Evolutionary conservation across 345 rosid genomes (phyloP).

Genomic region (Diplotaxis tenuifolia): DNA sequence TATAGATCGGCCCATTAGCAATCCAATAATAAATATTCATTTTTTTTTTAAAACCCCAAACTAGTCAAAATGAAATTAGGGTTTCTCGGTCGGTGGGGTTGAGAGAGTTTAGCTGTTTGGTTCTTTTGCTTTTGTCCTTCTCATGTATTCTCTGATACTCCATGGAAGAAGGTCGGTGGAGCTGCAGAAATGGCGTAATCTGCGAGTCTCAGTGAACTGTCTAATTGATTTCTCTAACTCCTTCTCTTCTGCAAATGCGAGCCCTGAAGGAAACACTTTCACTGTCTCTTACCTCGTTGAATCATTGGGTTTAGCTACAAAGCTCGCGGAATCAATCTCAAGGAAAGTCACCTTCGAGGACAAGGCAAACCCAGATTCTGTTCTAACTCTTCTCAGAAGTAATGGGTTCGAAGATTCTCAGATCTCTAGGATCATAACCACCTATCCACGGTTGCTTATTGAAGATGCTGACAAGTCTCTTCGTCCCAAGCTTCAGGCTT

Average conservation of each 20-base stretch:
- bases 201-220: neutral
- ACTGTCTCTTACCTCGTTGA: slow-evolving; percentile 31
- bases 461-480: slow-evolving; percentile 22
- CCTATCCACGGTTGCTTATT: slow-evolving; percentile 25
- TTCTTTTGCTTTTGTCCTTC: neutral
- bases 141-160: slow-evolving; percentile 13
- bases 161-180: slow-evolving; percentile 18
- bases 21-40: neutral
- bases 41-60: no score
- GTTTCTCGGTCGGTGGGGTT: neutral
- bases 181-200: slow-evolving; percentile 24
- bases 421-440: slow-evolving; percentile 15
- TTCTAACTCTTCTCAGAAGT: slow-evolving; percentile 25
- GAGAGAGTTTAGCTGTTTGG: neutral
- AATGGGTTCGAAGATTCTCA: slow-evolving; percentile 39
- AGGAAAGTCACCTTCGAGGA: slow-evolving; percentile 12
- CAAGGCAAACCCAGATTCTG: slow-evolving; percentile 24
- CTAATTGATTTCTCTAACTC: neutral
- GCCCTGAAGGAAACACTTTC: neutral
- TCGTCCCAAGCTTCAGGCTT: slow-evolving; percentile 36
- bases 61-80: neutral
- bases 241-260: slow-evolving; percentile 14
- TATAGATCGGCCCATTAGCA: slow-evolving; percentile 16
- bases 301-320: slow-evolving; percentile 33
- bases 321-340: slow-evolving; percentile 21